Evolutionary conservation across 345 rosid genomes (phyloP).

Genomic region (Isatis tinctoria): DNA sequence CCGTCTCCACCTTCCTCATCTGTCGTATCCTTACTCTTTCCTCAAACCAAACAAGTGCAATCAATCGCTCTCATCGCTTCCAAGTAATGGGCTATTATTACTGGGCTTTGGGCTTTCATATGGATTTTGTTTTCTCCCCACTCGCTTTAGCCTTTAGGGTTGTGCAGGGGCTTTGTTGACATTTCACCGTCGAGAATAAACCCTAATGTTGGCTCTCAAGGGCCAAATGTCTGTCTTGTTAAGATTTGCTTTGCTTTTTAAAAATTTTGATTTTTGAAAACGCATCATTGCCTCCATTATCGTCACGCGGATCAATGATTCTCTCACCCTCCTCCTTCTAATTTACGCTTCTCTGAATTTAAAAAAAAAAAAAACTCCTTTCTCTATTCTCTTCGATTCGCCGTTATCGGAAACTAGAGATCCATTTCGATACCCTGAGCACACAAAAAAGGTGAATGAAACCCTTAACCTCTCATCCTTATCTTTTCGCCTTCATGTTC

Average conservation of each 20-base stretch:
- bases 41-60: too few species aligned
- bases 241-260: background rate
- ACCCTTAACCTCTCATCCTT: background rate
- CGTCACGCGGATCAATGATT: conserved; percentile 25
- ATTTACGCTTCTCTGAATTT: conserved; percentile 13
- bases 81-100: background rate
- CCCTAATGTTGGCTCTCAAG: conserved; percentile 26
- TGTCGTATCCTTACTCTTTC: too few species aligned
- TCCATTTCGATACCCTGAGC: background rate
- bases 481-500: background rate
- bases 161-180: conserved; percentile 9
- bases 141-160: background rate
- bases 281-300: conserved; percentile 21
- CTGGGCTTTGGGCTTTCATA: background rate
- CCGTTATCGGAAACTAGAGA: background rate
- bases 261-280: conserved; percentile 8
- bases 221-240: background rate
- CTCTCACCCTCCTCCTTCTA: conserved; percentile 9
- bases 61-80: background rate
- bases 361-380: background rate
- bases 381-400: background rate
- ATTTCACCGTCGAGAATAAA: background rate
- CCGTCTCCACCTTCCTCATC: background rate
- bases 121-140: background rate
- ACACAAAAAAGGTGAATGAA: background rate